Percentiles rank a stretch among this genome's conserved stretches.
Evolutionary conservation across 345 rosid genomes (phyloP).

Genomic region (Crucihimalaya himalaica): DNA sequence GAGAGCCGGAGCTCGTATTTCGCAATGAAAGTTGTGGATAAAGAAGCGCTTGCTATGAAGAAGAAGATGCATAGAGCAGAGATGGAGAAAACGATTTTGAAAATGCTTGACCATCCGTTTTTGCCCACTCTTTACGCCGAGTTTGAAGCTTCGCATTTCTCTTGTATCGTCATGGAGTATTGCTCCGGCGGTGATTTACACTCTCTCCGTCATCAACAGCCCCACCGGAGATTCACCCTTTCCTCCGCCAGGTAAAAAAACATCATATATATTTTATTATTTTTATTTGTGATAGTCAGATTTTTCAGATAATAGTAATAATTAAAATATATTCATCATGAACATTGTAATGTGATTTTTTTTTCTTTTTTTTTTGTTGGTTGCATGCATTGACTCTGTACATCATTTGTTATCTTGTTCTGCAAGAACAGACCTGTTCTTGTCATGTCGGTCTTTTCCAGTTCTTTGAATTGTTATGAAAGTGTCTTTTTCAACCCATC

Average conservation of each 20-base stretch:
- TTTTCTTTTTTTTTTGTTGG: neutral
- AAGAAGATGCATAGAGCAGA: constrained; percentile 79
- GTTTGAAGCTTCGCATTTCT: constrained; percentile 84
- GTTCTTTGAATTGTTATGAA: constrained; percentile 32
- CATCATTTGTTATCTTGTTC: constrained; percentile 49
- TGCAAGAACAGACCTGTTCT: constrained; percentile 41
- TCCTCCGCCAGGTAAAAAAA: constrained; percentile 63
- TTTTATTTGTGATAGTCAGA: neutral
- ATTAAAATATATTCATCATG: neutral
- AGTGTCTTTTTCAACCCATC: constrained; percentile 8
- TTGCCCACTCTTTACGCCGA: constrained; percentile 85
- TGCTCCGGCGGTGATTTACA: constrained; percentile 95
- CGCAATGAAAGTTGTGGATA: constrained; percentile 96
- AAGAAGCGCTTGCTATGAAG: constrained; percentile 63
- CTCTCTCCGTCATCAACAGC: constrained; percentile 71
- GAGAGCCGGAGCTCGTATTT: constrained; percentile 37
- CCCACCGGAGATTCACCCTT: constrained; percentile 62
- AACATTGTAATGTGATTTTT: neutral
- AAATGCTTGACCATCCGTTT: constrained; percentile 93
- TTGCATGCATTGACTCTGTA: constrained; percentile 44
- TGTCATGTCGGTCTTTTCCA: constrained; percentile 48
- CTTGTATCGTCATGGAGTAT: constrained; percentile 93
- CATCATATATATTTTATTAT: neutral
- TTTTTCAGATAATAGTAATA: neutral
- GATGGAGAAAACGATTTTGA: constrained; percentile 78